Evolutionary conservation across 2,329 filamentous ascomycete genomes (phyloP).

Genomic region (Paradendryphiella salina): DNA sequence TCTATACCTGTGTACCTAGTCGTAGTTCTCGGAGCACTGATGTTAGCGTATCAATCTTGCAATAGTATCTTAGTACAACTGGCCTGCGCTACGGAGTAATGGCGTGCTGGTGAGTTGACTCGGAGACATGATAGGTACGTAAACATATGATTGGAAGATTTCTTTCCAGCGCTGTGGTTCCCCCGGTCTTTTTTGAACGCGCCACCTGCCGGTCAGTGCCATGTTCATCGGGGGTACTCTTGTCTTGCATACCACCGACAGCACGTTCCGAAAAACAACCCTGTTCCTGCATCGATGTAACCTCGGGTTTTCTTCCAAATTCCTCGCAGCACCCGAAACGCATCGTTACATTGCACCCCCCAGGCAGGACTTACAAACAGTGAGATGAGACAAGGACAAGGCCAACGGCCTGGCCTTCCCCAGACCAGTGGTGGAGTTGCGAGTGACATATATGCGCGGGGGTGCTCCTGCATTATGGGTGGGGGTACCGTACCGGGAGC

Average conservation of each 20-base stretch:
- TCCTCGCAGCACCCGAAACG: not conserved
- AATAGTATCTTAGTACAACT: not conserved
- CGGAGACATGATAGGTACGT: not conserved
- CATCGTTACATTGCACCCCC: not conserved
- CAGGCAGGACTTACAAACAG: not conserved
- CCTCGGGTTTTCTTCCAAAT: not conserved
- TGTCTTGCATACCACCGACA: not conserved
- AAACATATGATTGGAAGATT: not conserved
- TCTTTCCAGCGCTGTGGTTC: not conserved
- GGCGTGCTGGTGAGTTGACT: not conserved
- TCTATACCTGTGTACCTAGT: not conserved
- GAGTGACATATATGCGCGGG: not conserved
- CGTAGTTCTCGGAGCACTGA: not conserved
- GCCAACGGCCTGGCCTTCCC: not conserved
- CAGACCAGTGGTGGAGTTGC: not conserved
- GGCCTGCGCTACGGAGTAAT: not conserved
- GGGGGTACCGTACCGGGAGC: not conserved
- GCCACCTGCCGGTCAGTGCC: not conserved
- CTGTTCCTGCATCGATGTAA: slow-evolving; percentile 2
- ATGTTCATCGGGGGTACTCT: not conserved
- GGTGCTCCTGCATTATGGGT: not conserved
- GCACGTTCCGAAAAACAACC: not conserved
- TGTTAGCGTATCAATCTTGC: not conserved
- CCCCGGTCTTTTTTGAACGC: not conserved
- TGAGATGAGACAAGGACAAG: not conserved